Conservation (phyloP, 192 early-diverging fungal species). For the Blastocladiella britannica region DNA sequence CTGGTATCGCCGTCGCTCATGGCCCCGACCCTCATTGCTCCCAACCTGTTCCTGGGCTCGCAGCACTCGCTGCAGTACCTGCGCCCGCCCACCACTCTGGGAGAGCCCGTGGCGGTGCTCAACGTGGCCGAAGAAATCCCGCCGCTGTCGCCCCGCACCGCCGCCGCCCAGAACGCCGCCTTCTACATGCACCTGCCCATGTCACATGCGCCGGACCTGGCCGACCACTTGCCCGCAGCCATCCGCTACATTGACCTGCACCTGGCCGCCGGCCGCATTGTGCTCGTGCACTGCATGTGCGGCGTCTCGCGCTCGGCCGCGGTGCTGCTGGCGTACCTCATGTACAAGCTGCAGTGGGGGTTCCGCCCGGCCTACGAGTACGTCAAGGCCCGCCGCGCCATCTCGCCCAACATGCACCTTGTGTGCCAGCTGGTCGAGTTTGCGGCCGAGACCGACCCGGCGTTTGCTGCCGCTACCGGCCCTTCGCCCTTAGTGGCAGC, state of each 20-base stretch:
- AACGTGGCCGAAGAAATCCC: neutral
- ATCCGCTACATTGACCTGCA: neutral
- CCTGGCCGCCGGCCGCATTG: neutral
- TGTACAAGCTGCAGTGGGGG: neutral
- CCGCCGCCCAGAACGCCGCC: neutral
- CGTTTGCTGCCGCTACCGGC: no score
- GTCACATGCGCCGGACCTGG: neutral
- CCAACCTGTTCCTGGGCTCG: neutral
- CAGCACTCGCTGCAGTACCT: neutral
- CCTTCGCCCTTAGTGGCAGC: no score
- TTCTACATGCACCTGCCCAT: conserved; percentile 1
- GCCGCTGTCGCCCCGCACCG: neutral
- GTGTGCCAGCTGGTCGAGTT: neutral
- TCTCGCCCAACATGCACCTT: neutral
- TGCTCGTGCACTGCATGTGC: conserved; percentile 1
- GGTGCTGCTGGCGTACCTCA: neutral
- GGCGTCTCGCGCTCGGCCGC: neutral
- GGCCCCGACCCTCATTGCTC: neutral
- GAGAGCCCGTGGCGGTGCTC: neutral
- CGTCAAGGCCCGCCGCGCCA: neutral
- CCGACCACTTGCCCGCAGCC: neutral
- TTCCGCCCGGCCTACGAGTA: neutral
- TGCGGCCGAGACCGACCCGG: neutral
- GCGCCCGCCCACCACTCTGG: neutral
- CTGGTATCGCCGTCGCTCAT: neutral